phyloP scores from a whole-genome alignment of 1,139 yeast species.

The Saccharomycopsis hybrid region DNA sequence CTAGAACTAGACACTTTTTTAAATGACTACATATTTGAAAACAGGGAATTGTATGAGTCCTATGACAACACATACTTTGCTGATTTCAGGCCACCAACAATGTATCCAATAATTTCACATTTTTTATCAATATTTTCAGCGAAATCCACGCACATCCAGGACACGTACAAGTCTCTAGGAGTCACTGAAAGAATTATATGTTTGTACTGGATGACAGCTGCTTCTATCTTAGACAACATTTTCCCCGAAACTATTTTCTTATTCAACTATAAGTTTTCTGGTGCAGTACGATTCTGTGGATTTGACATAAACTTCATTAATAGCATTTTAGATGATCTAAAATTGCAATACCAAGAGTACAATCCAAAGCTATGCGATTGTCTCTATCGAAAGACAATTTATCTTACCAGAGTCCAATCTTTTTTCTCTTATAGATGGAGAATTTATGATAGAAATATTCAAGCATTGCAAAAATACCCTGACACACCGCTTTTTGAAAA shows the following conservation, averaged over 20 bases:
- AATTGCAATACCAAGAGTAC: not conserved
- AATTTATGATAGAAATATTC: slow-evolving; percentile 2
- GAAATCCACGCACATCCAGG: not conserved
- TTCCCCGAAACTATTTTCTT: slow-evolving; percentile 11
- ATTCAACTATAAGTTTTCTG: slow-evolving; percentile 4
- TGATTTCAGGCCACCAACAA: not conserved
- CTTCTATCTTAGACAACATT: slow-evolving; percentile 8
- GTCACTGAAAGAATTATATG: slow-evolving; percentile 3
- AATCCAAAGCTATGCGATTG: slow-evolving; percentile 3
- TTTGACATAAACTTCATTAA: slow-evolving; percentile 3
- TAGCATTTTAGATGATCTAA: slow-evolving; percentile 5
- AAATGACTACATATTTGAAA: not conserved
- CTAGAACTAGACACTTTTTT: not conserved
- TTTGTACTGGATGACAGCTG: slow-evolving; percentile 8
- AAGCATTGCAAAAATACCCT: slow-evolving; percentile 4
- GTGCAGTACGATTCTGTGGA: slow-evolving; percentile 1
- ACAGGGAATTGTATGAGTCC: not conserved
- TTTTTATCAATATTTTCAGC: not conserved
- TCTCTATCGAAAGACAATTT: slow-evolving; percentile 5
- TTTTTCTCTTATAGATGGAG: slow-evolving; percentile 11
- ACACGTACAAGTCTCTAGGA: not conserved
- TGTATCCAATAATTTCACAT: not conserved
- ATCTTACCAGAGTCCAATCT: slow-evolving; percentile 7
- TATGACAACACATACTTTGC: not conserved
- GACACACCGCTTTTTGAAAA: slow-evolving; percentile 6